Conservation (phyloP, 1,139 yeast species). For the Scheffersomyces lignicola region DNA sequence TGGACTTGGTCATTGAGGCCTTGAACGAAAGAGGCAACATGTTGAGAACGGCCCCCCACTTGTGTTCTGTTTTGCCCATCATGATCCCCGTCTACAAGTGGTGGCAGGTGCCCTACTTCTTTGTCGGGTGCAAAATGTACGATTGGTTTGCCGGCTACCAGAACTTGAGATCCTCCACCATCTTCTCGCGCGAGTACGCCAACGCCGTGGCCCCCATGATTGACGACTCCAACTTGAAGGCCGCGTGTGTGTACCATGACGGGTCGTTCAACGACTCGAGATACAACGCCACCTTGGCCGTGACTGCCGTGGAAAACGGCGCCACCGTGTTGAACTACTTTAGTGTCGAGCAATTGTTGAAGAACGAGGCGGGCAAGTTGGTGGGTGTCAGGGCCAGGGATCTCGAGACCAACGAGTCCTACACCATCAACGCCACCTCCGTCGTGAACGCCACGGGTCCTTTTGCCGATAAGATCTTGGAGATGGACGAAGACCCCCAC, state of each 20-base stretch:
- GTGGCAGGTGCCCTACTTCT: slow-evolving; percentile 97
- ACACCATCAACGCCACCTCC: slow-evolving; percentile 63
- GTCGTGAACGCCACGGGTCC: slow-evolving; percentile 96
- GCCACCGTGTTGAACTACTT: slow-evolving; percentile 89
- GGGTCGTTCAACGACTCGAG: slow-evolving; percentile 94
- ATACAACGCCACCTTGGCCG: slow-evolving; percentile 82
- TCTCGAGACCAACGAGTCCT: slow-evolving; percentile 67
- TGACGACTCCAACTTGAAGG: slow-evolving; percentile 77
- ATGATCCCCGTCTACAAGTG: slow-evolving; percentile 93
- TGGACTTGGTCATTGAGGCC: slow-evolving; percentile 91
- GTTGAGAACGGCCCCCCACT: slow-evolving; percentile 90
- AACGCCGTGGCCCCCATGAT: slow-evolving; percentile 84
- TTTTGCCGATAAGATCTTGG: slow-evolving; percentile 78
- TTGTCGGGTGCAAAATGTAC: slow-evolving; percentile 88
- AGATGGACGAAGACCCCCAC: slow-evolving; percentile 75
- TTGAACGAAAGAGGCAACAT: slow-evolving; percentile 88
- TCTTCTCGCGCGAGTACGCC: slow-evolving; percentile 68
- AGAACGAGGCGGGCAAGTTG: slow-evolving; percentile 58
- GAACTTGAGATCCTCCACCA: slow-evolving; percentile 77
- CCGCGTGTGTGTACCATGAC: slow-evolving; percentile 91
- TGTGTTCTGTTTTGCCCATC: slow-evolving; percentile 83
- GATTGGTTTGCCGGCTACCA: slow-evolving; percentile 92
- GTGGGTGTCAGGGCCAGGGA: slow-evolving; percentile 78
- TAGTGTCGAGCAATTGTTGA: slow-evolving; percentile 74
- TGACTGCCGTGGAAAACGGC: slow-evolving; percentile 83